These are phyloP conservation scores for Nitzschia putrida DNA, from an alignment of 108 stramenopile genomes.

Conservation along the genomic window DNA sequence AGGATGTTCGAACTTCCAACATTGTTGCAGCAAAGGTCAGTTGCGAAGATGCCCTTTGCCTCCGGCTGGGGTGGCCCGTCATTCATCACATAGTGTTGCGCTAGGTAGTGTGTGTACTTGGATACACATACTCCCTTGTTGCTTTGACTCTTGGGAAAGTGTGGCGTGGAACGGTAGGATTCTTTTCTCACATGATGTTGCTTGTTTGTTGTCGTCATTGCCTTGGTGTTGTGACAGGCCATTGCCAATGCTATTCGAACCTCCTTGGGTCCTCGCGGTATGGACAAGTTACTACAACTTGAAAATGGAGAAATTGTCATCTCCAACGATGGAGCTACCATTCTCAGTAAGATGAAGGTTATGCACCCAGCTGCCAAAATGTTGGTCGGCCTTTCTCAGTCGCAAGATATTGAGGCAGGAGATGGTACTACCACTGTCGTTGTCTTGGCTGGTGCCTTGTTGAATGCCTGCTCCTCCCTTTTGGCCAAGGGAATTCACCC, in stretches of 20 bases:
- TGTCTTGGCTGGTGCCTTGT: conserved; percentile 95
- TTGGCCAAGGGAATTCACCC: conserved; percentile 95
- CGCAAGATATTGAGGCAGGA: conserved; percentile 99
- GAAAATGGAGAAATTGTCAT: conserved; percentile 95
- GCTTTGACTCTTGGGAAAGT: neutral
- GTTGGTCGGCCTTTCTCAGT: conserved; percentile 95
- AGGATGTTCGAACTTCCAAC: conserved; percentile 96
- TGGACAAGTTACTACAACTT: conserved; percentile 98
- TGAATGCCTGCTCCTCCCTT: conserved; percentile 87
- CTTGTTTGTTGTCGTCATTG: conserved; percentile 1
- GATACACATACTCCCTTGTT: neutral
- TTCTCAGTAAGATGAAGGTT: conserved; percentile 95
- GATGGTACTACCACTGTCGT: conserved; percentile 95
- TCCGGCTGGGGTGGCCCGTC: neutral
- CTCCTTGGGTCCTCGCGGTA: conserved; percentile 98
- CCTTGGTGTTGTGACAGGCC: conserved; percentile 52
- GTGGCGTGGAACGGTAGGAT: neutral
- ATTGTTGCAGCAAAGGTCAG: conserved; percentile 96
- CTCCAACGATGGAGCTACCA: conserved; percentile 99
- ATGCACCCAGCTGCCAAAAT: conserved; percentile 99
- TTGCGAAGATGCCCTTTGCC: neutral
- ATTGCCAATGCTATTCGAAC: conserved; percentile 95
- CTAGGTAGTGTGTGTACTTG: neutral
- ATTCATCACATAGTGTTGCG: neutral
- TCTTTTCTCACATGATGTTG: neutral